Evolutionary conservation across 495 filamentous ascomycete genomes (phyloP), one percentile per base, ranked within the genome.

Genomic region (Penicillium maclennaniae): DNA sequence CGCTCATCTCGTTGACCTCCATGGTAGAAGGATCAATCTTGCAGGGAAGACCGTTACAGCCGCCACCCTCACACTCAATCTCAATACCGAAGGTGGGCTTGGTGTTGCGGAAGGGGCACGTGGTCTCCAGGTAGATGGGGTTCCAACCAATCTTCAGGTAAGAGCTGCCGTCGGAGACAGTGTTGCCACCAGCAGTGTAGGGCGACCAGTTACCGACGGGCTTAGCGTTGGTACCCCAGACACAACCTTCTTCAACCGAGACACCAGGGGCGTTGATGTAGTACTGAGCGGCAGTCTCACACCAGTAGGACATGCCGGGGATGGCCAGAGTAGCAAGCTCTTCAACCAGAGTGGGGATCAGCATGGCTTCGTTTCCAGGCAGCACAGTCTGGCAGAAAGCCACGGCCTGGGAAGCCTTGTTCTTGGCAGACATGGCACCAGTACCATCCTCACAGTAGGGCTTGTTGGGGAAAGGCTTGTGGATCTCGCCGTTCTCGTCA

Each of bases 341-440:
- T 27, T 73, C 55, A 31, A 92, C 83, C 58, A 83, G 63, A 26
- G 86, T 91, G 12, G 88, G 87, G 63, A 92, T 93, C 55, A 91
- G 72, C 89, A 93, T 93, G 48, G 87, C 85, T 71, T 93, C 89
- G 63, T 90, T 88, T n/a, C 89, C 89, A 12, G 88, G 89, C 47
- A 91, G 68, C 36, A 91, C 87, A 3, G 88, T 93, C 63, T 93
- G 89, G 63, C 89, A 93, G 67, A 91, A 87, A 4, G 88, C 79
- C 15, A 91, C 83, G 16, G 75, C 51, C 44, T 76, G 71, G 21
- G 79, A 74, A 44, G 77, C 78, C 60, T 83, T 85, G 68, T 90
- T 92, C 44, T 80, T 74, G 31, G 76, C 82, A 40, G 71, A 68
- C 26, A 92, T 77, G 4, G 80, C 55, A 45, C 87, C 87, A 12